Base-by-base conservation (phyloP, 495 filamentous ascomycete species). In the Xylona heveae region DNA sequence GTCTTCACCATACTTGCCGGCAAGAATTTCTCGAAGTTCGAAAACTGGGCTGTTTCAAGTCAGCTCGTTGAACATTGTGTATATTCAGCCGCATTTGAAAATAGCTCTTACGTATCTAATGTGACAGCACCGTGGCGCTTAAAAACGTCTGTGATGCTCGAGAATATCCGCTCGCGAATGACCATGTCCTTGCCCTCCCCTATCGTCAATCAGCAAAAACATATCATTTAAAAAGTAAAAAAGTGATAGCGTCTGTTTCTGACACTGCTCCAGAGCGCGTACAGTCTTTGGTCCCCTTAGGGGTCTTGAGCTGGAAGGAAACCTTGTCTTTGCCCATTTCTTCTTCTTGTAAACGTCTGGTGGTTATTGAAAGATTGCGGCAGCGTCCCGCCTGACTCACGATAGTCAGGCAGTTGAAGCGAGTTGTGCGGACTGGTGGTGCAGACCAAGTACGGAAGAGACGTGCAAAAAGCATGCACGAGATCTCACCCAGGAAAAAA, bases 1-100 rank as follows among this genome's bases (percentile, higher is more conserved):
- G 57, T 90, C 83, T 60, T 90, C 80, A 44, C 82, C 83, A 55
- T 90, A 90, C 59, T 90, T 90, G 24, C 79, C 82, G 9, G 78
- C 58, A 15, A 91, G 65, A 38, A 85, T 80, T 36, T 77, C 71
- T 40, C 69, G 67, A 22, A 80, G 61, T 46, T 82, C 76, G 49
- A 81, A 82, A 24, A 82, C 70, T 23, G 78, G 78, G 2, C 45
- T 50, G 24, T 6, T 14, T 6, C 9, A 12, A 14, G 30, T 45
- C 16, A 40, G 38, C 24, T 7, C n/a, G n/a, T n/a, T n/a, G 18
- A 12, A 18, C 1, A 18, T 10, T 20, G 9, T 10, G 22, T 10
- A 29, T 13, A 6, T 12, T 10, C 15, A 19, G 19, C 19, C 19
- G 28, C n/a, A 13, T 34, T 8, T 9, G 27, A 19, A 22, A 27